Base-by-base conservation (phyloP, 805 yeast genomes). In the Cyberlindnera maclurae region DNA sequence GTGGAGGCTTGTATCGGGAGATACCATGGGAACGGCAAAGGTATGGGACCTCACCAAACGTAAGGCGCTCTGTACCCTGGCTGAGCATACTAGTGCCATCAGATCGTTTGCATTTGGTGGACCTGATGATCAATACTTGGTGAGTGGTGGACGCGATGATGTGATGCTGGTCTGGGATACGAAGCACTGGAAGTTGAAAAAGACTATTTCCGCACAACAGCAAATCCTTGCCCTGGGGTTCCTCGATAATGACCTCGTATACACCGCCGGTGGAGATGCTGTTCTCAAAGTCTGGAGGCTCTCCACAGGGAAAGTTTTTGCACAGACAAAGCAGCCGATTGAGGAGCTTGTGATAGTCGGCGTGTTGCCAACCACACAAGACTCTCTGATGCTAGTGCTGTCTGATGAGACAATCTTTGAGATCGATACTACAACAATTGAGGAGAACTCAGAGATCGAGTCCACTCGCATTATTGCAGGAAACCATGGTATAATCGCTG, bases 401-500 rank as follows among this genome's bases (percentile, higher is more conserved):
- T 82, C 95, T 28, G 98, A 93, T 63, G 97, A 93, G 62, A 82
- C 96, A 0, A 60, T 93, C 12, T 67, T 71, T 20, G 67, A 74
- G 46, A 55, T 79, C 17, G 68, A 69, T 31, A 44, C 67, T 2
- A 53, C 55, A 31, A 20, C 51, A 4, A 46, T 63, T 12, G 54
- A 57, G 28, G 52, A 55, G 4, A 50, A 52, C 4, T 53, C 52
- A 7, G 49, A 48, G 20, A 56, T 82, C n/a, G 68, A 71, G 15
- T 55, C 73, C 2, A 51, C 59, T 7, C 67, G 78, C 39, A 70
- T 76, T 31, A 68, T 88, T 49, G 93, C 96, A 1, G 97, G 97
- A 49, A 88, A 88, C 59, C 96, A 90, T 62, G 97, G 97, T 41
- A 90, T 93, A 18, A 79, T 93, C 51, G 95, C 96, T 3, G 97